Evolutionary conservation across 2,329 filamentous ascomycete species (phyloP).

Genomic region (Mariannaea sp.): DNA sequence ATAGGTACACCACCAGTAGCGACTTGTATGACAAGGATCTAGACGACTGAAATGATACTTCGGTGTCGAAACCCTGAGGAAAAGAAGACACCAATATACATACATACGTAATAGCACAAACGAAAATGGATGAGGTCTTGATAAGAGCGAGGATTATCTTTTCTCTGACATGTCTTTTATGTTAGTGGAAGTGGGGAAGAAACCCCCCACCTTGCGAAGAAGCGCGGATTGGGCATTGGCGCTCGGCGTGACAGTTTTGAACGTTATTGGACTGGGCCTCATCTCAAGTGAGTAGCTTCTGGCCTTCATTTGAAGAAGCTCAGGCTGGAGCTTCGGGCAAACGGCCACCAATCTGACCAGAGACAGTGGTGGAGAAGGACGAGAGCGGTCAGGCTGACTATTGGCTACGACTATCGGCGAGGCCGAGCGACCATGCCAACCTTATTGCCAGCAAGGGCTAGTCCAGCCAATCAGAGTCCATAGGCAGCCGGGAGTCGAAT

Average conservation of each 20-base stretch:
- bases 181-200: constrained; percentile 18
- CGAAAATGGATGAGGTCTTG: too few relatives aligned
- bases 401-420: constrained; percentile 35
- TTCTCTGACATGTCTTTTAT: background rate
- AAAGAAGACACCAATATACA: too few relatives aligned
- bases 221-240: background rate
- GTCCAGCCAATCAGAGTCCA: constrained; percentile 24
- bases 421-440: constrained; percentile 36
- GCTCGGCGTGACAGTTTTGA: background rate
- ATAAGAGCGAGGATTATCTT: background rate
- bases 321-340: constrained; percentile 23
- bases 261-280: background rate
- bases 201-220: background rate
- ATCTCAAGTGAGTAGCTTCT: constrained; percentile 8
- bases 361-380: constrained; percentile 24
- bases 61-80: too few relatives aligned
- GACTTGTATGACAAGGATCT: too few relatives aligned
- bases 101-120: too few relatives aligned
- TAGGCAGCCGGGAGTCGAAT: constrained; percentile 18
- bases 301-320: constrained; percentile 11
- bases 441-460: constrained; percentile 27
- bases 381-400: constrained; percentile 15
- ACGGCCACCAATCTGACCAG: constrained; percentile 22
- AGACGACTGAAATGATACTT: too few relatives aligned
- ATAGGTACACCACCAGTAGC: too few relatives aligned